These are phyloP conservation scores for Collybia mongolica DNA, from an alignment of 768 basidiomycete species.

Conservation along the genomic window DNA sequence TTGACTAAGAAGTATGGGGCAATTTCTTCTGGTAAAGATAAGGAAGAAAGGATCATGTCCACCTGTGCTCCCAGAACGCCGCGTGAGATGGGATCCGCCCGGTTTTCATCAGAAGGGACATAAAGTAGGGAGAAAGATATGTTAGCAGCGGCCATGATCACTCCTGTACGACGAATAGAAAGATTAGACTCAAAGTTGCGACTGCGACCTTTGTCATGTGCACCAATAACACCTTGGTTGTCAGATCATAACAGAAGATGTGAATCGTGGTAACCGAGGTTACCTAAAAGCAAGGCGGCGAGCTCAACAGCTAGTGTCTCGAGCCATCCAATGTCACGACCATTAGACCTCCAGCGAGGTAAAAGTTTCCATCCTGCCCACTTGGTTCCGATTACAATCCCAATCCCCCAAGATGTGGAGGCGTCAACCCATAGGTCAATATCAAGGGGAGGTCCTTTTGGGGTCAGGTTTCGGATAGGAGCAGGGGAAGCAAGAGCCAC, in stretches of 20 bases:
- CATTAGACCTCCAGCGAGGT: conserved; percentile 11
- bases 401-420: conserved; percentile 1
- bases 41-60: no score
- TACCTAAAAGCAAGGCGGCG: conserved; percentile 10
- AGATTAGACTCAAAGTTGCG: conserved; percentile 26
- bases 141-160: not conserved
- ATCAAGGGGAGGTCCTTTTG: conserved; percentile 4
- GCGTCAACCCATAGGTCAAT: conserved; percentile 20
- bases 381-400: conserved; percentile 4
- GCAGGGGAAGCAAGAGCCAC: not conserved
- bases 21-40: no score
- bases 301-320: conserved; percentile 24
- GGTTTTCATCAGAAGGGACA: conserved; percentile 16
- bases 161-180: conserved; percentile 15
- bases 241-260: conserved; percentile 27
- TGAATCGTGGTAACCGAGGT: conserved; percentile 5
- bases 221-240: conserved; percentile 34
- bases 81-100: conserved; percentile 17
- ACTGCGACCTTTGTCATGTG: conserved; percentile 27
- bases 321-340: conserved; percentile 22
- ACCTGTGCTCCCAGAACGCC: no score
- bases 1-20: no score
- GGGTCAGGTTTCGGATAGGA: conserved; percentile 11
- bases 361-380: conserved; percentile 20
- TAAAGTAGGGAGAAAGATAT: conserved; percentile 13